Evolutionary conservation across 2,329 filamentous ascomycete genomes (phyloP).

Genomic region (Diaporthe sp.): DNA sequence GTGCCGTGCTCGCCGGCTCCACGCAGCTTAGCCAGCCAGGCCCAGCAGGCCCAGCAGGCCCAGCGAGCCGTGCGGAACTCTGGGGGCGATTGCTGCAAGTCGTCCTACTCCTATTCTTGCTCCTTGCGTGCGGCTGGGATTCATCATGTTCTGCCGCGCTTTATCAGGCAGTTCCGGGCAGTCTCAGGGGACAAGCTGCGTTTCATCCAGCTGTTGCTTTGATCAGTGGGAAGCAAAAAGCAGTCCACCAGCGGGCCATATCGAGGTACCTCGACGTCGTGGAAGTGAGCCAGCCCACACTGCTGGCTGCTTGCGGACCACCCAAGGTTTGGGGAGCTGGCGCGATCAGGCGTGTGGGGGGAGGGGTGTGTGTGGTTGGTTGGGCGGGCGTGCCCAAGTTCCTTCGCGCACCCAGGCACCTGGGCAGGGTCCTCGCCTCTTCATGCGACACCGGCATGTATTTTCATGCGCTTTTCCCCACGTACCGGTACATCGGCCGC

Average conservation of each 20-base stretch:
- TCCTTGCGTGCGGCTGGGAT: not conserved
- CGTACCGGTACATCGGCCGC: conserved; percentile 50
- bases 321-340: conserved; percentile 28
- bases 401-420: conserved; percentile 18
- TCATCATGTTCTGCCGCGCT: conserved; percentile 10
- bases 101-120: not conserved
- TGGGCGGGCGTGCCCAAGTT: conserved; percentile 5
- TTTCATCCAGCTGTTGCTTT: conserved; percentile 34
- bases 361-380: conserved; percentile 24
- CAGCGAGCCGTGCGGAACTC: conserved; percentile 17
- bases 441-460: conserved; percentile 48
- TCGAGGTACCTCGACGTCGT: not conserved
- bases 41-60: not conserved
- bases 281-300: conserved; percentile 23
- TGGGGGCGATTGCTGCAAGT: not conserved
- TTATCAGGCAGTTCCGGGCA: not conserved
- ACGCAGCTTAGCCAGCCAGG: conserved; percentile 13
- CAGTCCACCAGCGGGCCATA: conserved; percentile 13
- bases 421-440: conserved; percentile 36
- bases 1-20: conserved; percentile 26
- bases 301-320: conserved; percentile 24
- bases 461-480: conserved; percentile 44
- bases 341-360: conserved; percentile 26
- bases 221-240: conserved; percentile 20
- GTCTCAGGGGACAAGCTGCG: conserved; percentile 15